A percentile compares a stretch with the other conserved stretches of the same genome.
Conservation (phyloP, 345 rosid species). For the Zanthoxylum bungeanum region DNA sequence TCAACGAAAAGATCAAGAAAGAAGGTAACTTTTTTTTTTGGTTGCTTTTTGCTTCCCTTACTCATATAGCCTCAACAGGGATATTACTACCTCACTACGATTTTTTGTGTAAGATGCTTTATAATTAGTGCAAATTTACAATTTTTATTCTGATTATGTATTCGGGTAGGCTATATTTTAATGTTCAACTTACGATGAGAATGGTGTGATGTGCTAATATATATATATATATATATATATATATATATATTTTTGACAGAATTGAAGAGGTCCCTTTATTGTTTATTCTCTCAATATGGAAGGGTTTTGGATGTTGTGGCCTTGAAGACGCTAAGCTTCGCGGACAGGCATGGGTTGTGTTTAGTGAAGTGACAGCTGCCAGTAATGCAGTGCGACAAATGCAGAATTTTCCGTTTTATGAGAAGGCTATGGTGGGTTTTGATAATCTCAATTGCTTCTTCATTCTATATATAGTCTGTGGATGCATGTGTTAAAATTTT, state of each 20-base stretch:
- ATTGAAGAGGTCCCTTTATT: conserved; percentile 91
- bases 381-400: conserved; percentile 93
- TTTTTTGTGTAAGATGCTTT: not conserved
- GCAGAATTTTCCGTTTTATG: conserved; percentile 96
- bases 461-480: not conserved
- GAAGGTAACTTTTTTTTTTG: too few relatives aligned
- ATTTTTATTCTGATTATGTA: not conserved
- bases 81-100: not conserved
- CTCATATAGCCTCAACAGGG: not conserved
- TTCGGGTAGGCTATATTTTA: not conserved
- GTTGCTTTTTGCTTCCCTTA: too few relatives aligned
- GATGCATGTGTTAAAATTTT: not conserved
- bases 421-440: conserved; percentile 87
- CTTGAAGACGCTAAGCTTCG: conserved; percentile 91
- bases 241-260: conserved; percentile 37
- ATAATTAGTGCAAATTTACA: not conserved
- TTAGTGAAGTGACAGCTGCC: conserved; percentile 89
- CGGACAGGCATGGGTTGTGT: conserved; percentile 98
- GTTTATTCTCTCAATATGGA: conserved; percentile 95
- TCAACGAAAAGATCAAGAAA: conserved; percentile 89
- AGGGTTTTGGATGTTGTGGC: conserved; percentile 96
- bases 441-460: not conserved
- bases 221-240: too few relatives aligned
- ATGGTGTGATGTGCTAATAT: not conserved
- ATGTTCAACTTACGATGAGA: not conserved